Evolutionary conservation across 2,329 filamentous ascomycete genomes (phyloP).

Genomic region (Verticillium tricorpus): DNA sequence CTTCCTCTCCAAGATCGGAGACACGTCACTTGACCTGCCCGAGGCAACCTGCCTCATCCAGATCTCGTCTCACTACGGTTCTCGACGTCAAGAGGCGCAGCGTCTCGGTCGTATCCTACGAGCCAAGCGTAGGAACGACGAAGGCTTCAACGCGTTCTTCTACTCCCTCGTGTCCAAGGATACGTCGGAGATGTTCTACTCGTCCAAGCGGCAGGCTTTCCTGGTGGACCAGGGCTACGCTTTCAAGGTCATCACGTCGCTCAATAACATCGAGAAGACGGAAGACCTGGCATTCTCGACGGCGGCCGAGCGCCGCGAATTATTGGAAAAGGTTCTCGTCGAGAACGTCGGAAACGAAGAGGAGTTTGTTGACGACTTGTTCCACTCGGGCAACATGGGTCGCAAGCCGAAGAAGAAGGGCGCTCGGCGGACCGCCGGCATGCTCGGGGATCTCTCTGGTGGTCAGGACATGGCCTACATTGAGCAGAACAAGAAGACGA

Average conservation of each 20-base stretch:
- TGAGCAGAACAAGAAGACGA: slow-evolving; percentile 71
- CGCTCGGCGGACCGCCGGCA: slow-evolving; percentile 77
- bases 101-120: slow-evolving; percentile 87
- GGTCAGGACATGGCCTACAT: slow-evolving; percentile 98
- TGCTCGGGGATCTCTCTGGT: slow-evolving; percentile 78
- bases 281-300: slow-evolving; percentile 76
- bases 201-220: slow-evolving; percentile 93
- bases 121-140: slow-evolving; percentile 93
- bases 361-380: slow-evolving; percentile 64
- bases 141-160: slow-evolving; percentile 98
- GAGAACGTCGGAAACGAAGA: slow-evolving; percentile 74
- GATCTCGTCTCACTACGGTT: slow-evolving; percentile 96
- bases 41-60: slow-evolving; percentile 97
- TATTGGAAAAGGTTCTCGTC: slow-evolving; percentile 83
- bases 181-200: slow-evolving; percentile 97
- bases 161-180: slow-evolving; percentile 97
- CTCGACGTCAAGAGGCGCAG: slow-evolving; percentile 93
- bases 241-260: slow-evolving; percentile 96
- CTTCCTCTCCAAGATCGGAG: slow-evolving; percentile 95
- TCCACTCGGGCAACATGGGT: slow-evolving; percentile 35
- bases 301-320: slow-evolving; percentile 73
- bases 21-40: slow-evolving; percentile 94
- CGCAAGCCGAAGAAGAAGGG: slow-evolving; percentile 32
- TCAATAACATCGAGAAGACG: slow-evolving; percentile 85
- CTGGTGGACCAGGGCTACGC: slow-evolving; percentile 97